These are phyloP conservation scores for Fusarium austroafricanum DNA, from an alignment of 2,329 filamentous ascomycete genomes.

Conservation along the genomic window DNA sequence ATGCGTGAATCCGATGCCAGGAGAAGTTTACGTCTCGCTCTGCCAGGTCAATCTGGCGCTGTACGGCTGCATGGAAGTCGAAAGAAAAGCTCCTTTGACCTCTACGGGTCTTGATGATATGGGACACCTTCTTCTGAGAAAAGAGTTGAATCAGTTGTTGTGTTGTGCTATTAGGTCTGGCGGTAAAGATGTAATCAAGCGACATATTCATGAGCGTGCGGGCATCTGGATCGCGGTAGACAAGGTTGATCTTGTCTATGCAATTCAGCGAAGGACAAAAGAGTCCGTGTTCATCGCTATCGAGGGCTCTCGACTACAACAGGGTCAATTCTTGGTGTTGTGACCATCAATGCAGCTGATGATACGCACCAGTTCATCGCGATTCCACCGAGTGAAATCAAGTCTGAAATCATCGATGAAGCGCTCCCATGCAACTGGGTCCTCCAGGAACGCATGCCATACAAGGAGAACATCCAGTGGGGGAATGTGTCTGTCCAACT, in stretches of 20 bases:
- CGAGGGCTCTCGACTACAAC: constrained; percentile 10
- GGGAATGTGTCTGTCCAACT: constrained; percentile 9
- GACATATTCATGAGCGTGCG: constrained; percentile 9
- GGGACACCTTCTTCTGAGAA: background rate
- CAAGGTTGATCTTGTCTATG: background rate
- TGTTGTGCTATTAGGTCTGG: background rate
- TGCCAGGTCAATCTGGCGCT: constrained; percentile 29
- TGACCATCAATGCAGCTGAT: background rate
- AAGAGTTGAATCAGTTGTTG: background rate
- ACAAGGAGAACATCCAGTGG: constrained; percentile 29
- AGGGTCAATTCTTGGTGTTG: constrained; percentile 2
- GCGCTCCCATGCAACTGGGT: background rate
- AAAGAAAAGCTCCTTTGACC: constrained; percentile 1
- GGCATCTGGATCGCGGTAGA: constrained; percentile 10
- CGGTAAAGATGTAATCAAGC: constrained; percentile 8
- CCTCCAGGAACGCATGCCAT: constrained; percentile 30
- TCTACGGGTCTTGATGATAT: background rate
- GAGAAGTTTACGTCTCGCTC: constrained; percentile 22
- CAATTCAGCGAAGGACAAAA: constrained; percentile 14
- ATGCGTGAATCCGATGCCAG: constrained; percentile 33
- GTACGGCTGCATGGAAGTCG: constrained; percentile 20
- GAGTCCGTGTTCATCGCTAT: background rate
- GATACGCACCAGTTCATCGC: constrained; percentile 17
- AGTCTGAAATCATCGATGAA: constrained; percentile 5
- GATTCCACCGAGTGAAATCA: constrained; percentile 17